phyloP scores from a whole-genome alignment of 164 flowering plant genomes.

The Tetracentron sinense region DNA sequence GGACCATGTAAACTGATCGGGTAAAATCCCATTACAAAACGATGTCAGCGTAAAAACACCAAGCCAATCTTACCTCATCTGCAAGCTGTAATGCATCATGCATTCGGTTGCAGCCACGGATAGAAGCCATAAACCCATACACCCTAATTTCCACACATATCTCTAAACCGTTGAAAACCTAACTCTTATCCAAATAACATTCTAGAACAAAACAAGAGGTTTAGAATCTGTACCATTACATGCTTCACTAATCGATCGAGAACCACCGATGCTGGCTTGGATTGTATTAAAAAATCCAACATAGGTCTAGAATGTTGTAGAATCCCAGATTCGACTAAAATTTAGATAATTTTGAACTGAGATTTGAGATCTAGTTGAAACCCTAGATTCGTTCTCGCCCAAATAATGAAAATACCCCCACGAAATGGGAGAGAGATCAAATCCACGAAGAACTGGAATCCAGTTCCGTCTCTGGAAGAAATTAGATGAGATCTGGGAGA shows the following conservation, averaged over 20 bases:
- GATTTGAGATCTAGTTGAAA: slow-evolving; percentile 50
- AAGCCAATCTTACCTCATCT: slow-evolving; percentile 34
- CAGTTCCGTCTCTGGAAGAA: too few species aligned
- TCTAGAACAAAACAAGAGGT: slow-evolving; percentile 38
- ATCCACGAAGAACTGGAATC: too few species aligned
- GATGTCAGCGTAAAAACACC: slow-evolving; percentile 44
- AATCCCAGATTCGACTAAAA: slow-evolving; percentile 33
- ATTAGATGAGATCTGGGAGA: too few species aligned
- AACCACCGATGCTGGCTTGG: slow-evolving; percentile 26
- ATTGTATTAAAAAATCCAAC: slow-evolving; percentile 34
- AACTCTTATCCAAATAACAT: slow-evolving; percentile 39
- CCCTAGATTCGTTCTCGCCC: slow-evolving; percentile 40
- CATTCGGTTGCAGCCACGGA: slow-evolving; percentile 41
- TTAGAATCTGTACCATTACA: slow-evolving; percentile 34
- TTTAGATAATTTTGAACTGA: slow-evolving; percentile 32
- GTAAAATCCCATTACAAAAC: too few species aligned
- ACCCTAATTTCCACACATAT: slow-evolving; percentile 28
- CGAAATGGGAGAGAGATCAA: too few species aligned
- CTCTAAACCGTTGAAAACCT: slow-evolving; percentile 34
- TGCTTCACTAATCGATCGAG: slow-evolving; percentile 27
- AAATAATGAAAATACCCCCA: slow-evolving; percentile 82
- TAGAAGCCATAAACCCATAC: slow-evolving; percentile 25
- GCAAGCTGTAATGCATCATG: too few species aligned
- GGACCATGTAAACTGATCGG: too few species aligned
- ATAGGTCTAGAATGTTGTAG: slow-evolving; percentile 31